Evolutionary conservation across 257 asterid species (phyloP), one percentile per base, ranked within the genome.

Genomic region (Fraxinus cuspidata): DNA sequence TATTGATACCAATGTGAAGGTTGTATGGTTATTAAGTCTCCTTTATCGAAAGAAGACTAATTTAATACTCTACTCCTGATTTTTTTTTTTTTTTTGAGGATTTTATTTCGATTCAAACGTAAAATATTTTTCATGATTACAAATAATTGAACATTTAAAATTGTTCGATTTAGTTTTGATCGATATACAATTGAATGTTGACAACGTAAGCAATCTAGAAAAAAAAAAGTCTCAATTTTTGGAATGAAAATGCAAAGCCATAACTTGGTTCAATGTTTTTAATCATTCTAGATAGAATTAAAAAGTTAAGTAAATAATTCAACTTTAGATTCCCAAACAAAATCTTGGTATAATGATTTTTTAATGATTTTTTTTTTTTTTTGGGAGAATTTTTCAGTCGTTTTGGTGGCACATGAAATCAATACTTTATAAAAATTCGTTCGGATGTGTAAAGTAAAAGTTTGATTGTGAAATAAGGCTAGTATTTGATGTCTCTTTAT

Each of bases 401-500:
- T 70, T 44, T 83, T 76, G 74, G 53, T 78, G 77, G 74, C 70
- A 38, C 77, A 40, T 72, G 80, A 71, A 37, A 80, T 72, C 15
- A 40, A 40, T 40, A 13, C 73, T 74, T 74, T 56, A 47, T 81
- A 58, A 32, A 79, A 51, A 79, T 78, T 73, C 32, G 25, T 63
- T 81, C 53, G 74, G 86, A 85, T 65, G 90, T 85, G 90, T 82
- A 86, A 82, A 79, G 85, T 64, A 34, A 23, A 40, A 23, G 40
- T 74, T 73, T 74, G 77, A 65, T 71, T 60, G 51, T 82, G 79
- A 73, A 71, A 69, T 68, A 73, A 70, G 75, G 27, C 25, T 75
- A 60, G 89, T 82, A 83, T 72, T 85, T 81, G 82, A 80, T 83
- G 89, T 80, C 81, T 66, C 83, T 82, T 84, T 89, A 31, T 31